A percentile compares a stretch with the other conserved stretches of the same genome.
These are phyloP conservation scores for Eremothecium gossypii DNA, from an alignment of 1,139 yeast genomes.

Conservation along the genomic window DNA sequence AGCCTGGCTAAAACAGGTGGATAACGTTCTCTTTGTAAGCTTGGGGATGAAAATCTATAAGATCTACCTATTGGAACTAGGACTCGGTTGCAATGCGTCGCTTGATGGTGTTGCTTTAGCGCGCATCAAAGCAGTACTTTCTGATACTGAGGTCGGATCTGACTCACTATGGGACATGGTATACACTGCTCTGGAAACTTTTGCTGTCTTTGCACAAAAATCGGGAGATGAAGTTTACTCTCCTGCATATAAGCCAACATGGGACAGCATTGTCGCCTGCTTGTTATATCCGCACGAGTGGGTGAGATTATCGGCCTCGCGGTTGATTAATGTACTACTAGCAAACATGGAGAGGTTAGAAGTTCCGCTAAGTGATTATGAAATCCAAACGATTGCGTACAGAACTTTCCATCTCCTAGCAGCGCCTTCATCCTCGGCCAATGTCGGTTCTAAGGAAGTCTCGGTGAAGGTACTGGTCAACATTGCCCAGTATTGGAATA, in stretches of 20 bases:
- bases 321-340: constrained; percentile 48
- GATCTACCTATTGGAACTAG: constrained; percentile 46
- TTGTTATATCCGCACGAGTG: constrained; percentile 84
- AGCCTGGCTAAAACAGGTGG: constrained; percentile 60
- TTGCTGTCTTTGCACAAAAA: constrained; percentile 28
- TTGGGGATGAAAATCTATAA: constrained; percentile 75
- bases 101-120: constrained; percentile 36
- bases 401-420: constrained; percentile 68
- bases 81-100: constrained; percentile 33
- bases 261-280: constrained; percentile 47
- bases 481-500: constrained; percentile 57
- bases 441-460: constrained; percentile 44
- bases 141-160: constrained; percentile 31
- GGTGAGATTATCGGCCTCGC: constrained; percentile 68
- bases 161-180: constrained; percentile 62
- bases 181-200: constrained; percentile 54
- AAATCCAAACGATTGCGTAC: constrained; percentile 56
- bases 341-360: constrained; percentile 34
- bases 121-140: constrained; percentile 35
- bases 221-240: constrained; percentile 32
- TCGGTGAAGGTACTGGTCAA: constrained; percentile 58
- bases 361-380: constrained; percentile 25
- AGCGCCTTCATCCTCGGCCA: constrained; percentile 65
- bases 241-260: constrained; percentile 30
- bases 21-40: constrained; percentile 49